These are phyloP conservation scores for Syzygium malaccense DNA, from an alignment of 441 rosid species.

Conservation along the genomic window DNA sequence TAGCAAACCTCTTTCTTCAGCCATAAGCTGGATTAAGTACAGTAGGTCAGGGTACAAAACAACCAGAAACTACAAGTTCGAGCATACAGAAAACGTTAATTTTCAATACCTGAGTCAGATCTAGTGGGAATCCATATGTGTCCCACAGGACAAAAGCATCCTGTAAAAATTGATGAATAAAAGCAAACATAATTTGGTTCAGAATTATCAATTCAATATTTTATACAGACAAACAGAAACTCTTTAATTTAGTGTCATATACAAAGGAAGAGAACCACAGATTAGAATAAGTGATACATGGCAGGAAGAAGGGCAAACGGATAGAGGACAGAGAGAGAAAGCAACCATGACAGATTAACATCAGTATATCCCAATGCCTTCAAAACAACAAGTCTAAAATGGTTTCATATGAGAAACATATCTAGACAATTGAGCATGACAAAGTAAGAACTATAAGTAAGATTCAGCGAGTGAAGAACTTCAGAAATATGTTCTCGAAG, in stretches of 20 bases:
- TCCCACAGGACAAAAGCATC: slow-evolving; percentile 98
- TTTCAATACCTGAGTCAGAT: slow-evolving; percentile 79
- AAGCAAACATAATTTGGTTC: not conserved
- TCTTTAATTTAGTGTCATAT: not conserved
- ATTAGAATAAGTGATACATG: not conserved
- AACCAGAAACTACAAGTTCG: not conserved
- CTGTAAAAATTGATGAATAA: slow-evolving; percentile 36
- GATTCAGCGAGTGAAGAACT: not conserved
- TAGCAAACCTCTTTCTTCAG: slow-evolving; percentile 78
- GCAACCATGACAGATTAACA: not conserved
- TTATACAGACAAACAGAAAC: not conserved
- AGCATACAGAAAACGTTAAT: not conserved
- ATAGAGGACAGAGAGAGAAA: not conserved
- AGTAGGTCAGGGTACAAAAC: slow-evolving; percentile 8
- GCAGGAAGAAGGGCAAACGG: not conserved
- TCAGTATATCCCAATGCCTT: not conserved
- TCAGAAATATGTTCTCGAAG: not conserved
- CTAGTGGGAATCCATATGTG: slow-evolving; percentile 93
- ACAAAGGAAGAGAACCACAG: not conserved
- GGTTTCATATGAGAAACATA: not conserved
- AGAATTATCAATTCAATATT: not conserved
- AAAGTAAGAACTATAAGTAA: not conserved
- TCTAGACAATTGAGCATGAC: not conserved
- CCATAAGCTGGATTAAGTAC: slow-evolving; percentile 63
- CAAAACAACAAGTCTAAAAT: not conserved